A percentile compares a stretch with the other conserved stretches of the same genome.
Conservation (phyloP, 2,329 filamentous ascomycete genomes). For the Daldinia eschscholtzii region DNA sequence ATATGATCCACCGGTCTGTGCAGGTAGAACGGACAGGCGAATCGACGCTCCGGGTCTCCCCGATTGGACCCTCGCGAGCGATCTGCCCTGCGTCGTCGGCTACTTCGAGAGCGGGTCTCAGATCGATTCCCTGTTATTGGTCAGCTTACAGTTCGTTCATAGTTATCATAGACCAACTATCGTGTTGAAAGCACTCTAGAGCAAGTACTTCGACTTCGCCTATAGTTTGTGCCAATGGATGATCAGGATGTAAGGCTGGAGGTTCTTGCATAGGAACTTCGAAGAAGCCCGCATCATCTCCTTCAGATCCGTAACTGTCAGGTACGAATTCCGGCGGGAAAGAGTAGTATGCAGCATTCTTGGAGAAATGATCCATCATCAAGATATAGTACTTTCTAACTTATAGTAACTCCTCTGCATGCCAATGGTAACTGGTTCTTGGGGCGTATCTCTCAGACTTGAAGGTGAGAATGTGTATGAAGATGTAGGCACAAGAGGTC, state of each 20-base stretch:
- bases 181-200: conserved; percentile 1
- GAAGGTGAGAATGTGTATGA: too few relatives aligned
- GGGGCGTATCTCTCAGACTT: too few relatives aligned
- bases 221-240: not conserved
- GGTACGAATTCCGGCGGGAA: not conserved
- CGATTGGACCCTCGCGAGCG: not conserved
- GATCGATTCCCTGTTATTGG: not conserved
- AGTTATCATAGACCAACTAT: not conserved
- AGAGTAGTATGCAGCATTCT: not conserved
- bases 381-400: not conserved
- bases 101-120: not conserved
- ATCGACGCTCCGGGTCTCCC: not conserved
- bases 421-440: too few relatives aligned
- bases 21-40: conserved; percentile 38
- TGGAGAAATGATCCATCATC: not conserved
- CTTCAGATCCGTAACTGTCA: not conserved
- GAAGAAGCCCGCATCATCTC: conserved; percentile 24
- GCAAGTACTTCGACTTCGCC: not conserved
- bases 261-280: conserved; percentile 1
- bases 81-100: not conserved
- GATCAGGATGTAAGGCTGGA: not conserved
- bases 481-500: not conserved
- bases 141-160: not conserved
- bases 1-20: conserved; percentile 15
- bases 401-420: not conserved